Conservation (phyloP, 257 asterid genomes). For the Solanum appendiculatum region DNA sequence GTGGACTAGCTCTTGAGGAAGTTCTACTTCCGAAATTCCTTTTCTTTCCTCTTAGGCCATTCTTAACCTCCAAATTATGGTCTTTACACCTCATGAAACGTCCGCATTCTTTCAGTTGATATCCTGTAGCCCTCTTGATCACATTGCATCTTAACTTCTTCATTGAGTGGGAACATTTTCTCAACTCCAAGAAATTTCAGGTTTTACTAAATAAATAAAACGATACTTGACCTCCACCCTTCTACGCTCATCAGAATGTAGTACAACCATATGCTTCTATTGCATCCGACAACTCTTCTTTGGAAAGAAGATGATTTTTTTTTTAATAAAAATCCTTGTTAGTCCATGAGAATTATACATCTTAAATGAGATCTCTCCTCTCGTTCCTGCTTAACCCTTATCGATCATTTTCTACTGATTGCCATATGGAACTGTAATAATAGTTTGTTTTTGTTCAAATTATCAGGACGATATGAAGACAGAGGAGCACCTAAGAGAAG, state of each 20-base stretch:
- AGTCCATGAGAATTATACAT: neutral
- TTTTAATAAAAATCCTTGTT: too few species aligned
- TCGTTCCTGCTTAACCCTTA: neutral
- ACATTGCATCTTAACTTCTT: neutral
- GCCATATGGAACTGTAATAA: neutral
- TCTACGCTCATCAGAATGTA: neutral
- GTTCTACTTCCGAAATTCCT: neutral
- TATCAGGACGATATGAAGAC: constrained; percentile 27
- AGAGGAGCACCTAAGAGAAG: constrained; percentile 14
- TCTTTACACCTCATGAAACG: neutral
- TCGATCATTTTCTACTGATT: neutral
- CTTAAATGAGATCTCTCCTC: neutral
- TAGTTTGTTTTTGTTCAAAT: neutral
- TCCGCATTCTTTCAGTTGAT: neutral
- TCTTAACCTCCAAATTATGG: neutral
- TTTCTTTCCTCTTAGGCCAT: neutral
- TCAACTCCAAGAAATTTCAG: neutral
- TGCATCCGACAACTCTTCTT: neutral
- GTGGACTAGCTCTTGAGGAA: neutral
- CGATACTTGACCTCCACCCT: neutral
- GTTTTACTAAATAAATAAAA: neutral
- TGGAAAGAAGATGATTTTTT: too few species aligned
- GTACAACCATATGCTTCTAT: neutral
- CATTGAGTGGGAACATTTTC: neutral
- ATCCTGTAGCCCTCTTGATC: neutral